These are phyloP conservation scores for Xerocomus alliaceus DNA, from an alignment of 1,284 basidiomycete genomes.

Conservation along the genomic window DNA sequence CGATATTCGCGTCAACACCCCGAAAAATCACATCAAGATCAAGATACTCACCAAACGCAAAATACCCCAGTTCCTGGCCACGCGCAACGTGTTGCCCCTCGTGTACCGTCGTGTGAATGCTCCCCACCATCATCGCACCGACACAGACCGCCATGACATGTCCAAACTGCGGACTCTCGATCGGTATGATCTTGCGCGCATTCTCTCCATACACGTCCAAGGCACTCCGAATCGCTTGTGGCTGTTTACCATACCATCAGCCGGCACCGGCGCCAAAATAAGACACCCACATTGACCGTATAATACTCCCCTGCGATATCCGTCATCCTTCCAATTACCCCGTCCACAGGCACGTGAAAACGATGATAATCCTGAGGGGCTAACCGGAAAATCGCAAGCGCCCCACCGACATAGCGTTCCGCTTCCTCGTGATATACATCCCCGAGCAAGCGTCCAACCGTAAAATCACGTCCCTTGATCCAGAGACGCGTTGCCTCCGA, in stretches of 20 bases:
- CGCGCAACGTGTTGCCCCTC: constrained; percentile 82
- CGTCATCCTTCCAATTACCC: constrained; percentile 80
- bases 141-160: constrained; percentile 89
- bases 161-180: constrained; percentile 86
- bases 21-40: neutral
- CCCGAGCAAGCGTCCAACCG: constrained; percentile 80
- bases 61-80: constrained; percentile 92
- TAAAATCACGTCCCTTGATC: constrained; percentile 98
- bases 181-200: constrained; percentile 86
- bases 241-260: constrained; percentile 49
- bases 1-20: neutral
- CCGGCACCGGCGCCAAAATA: constrained; percentile 13
- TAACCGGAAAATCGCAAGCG: constrained; percentile 86
- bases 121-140: constrained; percentile 95
- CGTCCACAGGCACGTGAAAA: constrained; percentile 93
- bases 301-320: constrained; percentile 89
- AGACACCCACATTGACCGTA: constrained; percentile 79
- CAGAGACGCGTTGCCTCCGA: constrained; percentile 87
- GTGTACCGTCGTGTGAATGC: constrained; percentile 83
- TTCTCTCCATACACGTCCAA: constrained; percentile 97
- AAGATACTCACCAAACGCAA: constrained; percentile 80
- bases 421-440: constrained; percentile 74
- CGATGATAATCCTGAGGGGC: constrained; percentile 97
- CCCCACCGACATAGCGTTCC: constrained; percentile 78
- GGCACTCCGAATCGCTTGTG: constrained; percentile 80